Evolutionary conservation across 345 rosid genomes (phyloP).

Genomic region (Syzygium aqueum): DNA sequence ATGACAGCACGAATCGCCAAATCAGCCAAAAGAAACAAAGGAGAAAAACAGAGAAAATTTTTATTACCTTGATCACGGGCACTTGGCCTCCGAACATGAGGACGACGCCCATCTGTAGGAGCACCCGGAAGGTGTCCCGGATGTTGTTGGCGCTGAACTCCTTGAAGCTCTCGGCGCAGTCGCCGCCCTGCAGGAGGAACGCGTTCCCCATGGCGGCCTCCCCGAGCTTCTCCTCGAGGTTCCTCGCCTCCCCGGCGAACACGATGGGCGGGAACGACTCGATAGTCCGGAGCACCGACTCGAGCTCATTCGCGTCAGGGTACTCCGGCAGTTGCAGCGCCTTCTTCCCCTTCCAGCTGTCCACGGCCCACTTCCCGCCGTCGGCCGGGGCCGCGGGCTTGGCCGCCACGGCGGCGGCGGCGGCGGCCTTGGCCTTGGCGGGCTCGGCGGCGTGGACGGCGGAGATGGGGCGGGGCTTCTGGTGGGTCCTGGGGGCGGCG

Average conservation of each 20-base stretch:
- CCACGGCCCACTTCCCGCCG: slow-evolving; percentile 6
- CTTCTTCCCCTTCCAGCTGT: slow-evolving; percentile 16
- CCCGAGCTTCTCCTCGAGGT: slow-evolving; percentile 12
- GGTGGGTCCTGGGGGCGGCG: slow-evolving; percentile 1
- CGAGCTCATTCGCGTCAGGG: slow-evolving; percentile 11
- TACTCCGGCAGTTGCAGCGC: slow-evolving; percentile 18
- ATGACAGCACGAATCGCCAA: not conserved
- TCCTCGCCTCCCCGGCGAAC: slow-evolving; percentile 22
- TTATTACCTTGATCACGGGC: slow-evolving; percentile 12
- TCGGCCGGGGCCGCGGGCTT: not conserved
- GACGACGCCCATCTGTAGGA: slow-evolving; percentile 22
- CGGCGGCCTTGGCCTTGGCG: slow-evolving; percentile 1
- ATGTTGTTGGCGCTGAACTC: slow-evolving; percentile 21
- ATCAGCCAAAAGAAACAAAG: not conserved
- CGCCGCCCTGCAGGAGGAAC: slow-evolving; percentile 22
- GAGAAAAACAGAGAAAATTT: not conserved
- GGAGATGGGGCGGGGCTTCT: slow-evolving; percentile 4
- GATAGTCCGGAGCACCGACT: slow-evolving; percentile 11
- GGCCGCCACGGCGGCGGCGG: not conserved
- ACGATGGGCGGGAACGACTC: slow-evolving; percentile 21
- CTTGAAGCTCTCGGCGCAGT: slow-evolving; percentile 28
- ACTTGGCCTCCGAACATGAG: slow-evolving; percentile 19
- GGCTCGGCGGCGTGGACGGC: slow-evolving; percentile 18
- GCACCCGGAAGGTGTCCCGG: slow-evolving; percentile 20
- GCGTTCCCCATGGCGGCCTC: slow-evolving; percentile 24